Evolutionary conservation across 306 rosid species (phyloP), one percentile per base, ranked within the genome.

Genomic region (Glycine tomentella): DNA sequence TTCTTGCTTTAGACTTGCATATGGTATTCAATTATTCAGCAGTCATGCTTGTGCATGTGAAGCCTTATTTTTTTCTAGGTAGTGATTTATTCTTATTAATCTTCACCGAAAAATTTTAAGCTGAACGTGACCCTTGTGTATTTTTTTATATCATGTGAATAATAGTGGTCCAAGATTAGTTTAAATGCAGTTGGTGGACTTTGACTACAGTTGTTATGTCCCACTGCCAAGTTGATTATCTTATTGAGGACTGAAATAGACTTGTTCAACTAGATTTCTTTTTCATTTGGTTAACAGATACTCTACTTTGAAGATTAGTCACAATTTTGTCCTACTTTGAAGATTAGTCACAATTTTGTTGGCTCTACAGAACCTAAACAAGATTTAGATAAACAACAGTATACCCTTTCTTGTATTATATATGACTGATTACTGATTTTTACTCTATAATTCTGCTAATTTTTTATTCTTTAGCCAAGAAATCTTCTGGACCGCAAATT

Each of bases 181-280:
- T 83, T 82, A 80, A 76, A 45, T 72, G 73, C 80, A 44, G 70
- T 33, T 75, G 82, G 75, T 66, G 73, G 83, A 78, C 75, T 83
- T 68, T 78, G 72, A 74, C 78, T 64, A 46, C 51, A 69, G 51
- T n/a, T 74, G 71, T 36, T 16, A 15, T 80, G 78, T 4, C 52
- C 76, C 75, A 40, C 56, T 50, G 16, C 25, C 56, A 51, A 4
- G 33, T 33, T 64, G 70, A 51, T 77, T 63, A 62, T 72, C 81
- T 49, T 38, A 61, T 48, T 61, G 59, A 33, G 38, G 70, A 11
- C 5, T 1, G 55, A 55, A 56, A 67, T 56, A 65, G 80, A 50
- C 80, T 69, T 33, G 8, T 69, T 62, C 71, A 53, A 52, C 63
- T 8, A 3, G 25, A 20, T 38, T 72, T 66, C 62, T 5, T 61